phyloP scores from a whole-genome alignment of 768 basidiomycete genomes.

The Trametes villosa region DNA sequence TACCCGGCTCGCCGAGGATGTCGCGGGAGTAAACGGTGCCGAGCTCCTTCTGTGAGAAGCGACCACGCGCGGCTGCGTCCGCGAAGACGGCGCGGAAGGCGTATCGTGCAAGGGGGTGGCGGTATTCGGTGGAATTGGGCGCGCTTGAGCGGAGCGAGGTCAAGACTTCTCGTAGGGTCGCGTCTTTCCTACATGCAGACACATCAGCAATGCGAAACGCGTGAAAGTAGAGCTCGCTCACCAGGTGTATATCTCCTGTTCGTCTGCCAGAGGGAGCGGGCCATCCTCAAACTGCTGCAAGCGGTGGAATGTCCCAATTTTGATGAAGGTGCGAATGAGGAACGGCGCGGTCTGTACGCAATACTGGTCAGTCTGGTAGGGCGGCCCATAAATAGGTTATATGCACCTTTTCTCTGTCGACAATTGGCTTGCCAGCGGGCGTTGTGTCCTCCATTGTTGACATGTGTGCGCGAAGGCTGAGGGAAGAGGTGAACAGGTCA shows the following conservation, averaged over 20 bases:
- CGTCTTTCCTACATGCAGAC: slow-evolving; percentile 66
- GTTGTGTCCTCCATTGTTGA: slow-evolving; percentile 44
- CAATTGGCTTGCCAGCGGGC: slow-evolving; percentile 49
- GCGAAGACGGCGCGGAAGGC: slow-evolving; percentile 82
- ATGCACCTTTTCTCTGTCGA: slow-evolving; percentile 55
- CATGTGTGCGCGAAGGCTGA: not conserved
- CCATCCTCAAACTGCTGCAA: slow-evolving; percentile 78
- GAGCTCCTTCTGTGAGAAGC: slow-evolving; percentile 76
- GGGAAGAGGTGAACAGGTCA: not conserved
- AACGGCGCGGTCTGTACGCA: slow-evolving; percentile 73
- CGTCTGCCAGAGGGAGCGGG: slow-evolving; percentile 74
- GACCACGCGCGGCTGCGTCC: slow-evolving; percentile 71
- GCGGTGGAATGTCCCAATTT: slow-evolving; percentile 79
- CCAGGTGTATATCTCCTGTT: slow-evolving; percentile 86
- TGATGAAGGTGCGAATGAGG: slow-evolving; percentile 80
- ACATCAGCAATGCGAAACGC: not conserved
- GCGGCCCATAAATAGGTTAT: not conserved
- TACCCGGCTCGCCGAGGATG: slow-evolving; percentile 79
- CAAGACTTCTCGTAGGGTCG: slow-evolving; percentile 77
- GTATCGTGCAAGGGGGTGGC: slow-evolving; percentile 82
- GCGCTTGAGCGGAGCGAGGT: slow-evolving; percentile 76
- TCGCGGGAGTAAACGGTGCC: slow-evolving; percentile 84
- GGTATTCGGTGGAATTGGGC: slow-evolving; percentile 70
- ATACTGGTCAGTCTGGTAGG: not conserved
- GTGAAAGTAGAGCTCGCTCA: slow-evolving; percentile 28